Base-by-base conservation (phyloP, 164 flowering plant species). In the Macadamia integrifolia region DNA sequence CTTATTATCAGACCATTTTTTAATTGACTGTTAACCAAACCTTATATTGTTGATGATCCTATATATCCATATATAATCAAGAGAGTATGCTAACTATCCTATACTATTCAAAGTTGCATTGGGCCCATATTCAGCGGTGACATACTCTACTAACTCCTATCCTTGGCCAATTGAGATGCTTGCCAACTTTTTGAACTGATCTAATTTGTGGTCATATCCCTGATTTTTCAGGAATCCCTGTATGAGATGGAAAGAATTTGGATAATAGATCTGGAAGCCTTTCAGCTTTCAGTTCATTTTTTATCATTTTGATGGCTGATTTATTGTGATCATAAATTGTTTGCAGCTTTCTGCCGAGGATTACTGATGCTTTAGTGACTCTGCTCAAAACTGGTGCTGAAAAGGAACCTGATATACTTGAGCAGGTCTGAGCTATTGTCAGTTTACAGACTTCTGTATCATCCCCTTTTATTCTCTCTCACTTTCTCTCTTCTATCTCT, bases 311-410 rank as follows among this genome's bases (percentile, higher is more conserved):
- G 58, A 66, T 46, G 48, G 46, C 69, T 44, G 6, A 48, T 28
- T 69, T 58, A n/a, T 66, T 59, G 61, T 61, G 14, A 43, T 52
- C 40, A 64, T 75, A 48, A 49, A 55, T 62, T 14, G 58, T 61
- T 72, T 57, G 64, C 83, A 92, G 99, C 6, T 87, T 88, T 78
- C 74, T 94, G 58, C 87, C 72, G 49, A 80, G 76, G 71, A 64
- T 94, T 57, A 75, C 71, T 11, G 85, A 83, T 72, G 72, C 91
- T 28, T 53, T 85, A 31, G 80, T 75, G 15, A 62, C 65, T 68
- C 91, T 94, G n/a, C 91, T 94, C 59, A 63, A 84, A 77, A 76
- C 72, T 79, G 99, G 98, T 65, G 98, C 87, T 67, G 96, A 92
- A 64, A 83, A 83, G 74, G 98, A 92, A 61, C 91, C 99, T 11